Evolutionary conservation across 2,329 filamentous ascomycete genomes (phyloP).

Genomic region (Aureobasidium sp.): DNA sequence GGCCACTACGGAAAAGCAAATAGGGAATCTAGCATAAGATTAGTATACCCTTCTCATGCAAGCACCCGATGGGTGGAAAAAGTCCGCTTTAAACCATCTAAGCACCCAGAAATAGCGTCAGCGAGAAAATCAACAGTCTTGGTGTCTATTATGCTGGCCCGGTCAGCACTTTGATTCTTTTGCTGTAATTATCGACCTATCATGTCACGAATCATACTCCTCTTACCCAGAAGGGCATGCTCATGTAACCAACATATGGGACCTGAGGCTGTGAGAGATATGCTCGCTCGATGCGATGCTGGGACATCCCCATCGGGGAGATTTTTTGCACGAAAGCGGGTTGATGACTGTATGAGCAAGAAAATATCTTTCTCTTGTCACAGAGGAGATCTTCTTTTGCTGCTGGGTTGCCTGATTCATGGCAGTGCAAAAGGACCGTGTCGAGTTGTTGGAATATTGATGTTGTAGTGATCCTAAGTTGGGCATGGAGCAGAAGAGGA

Average conservation of each 20-base stretch:
- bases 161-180: constrained; percentile 1
- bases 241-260: no score
- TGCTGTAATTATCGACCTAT: constrained; percentile 1
- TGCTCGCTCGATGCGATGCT: not conserved
- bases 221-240: no score
- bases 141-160: not conserved
- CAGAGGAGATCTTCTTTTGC: not conserved
- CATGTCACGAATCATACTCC: not conserved
- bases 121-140: no score
- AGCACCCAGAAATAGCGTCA: no score
- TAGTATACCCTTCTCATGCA: no score
- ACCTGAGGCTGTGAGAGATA: not conserved
- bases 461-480: no score
- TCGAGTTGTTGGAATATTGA: not conserved
- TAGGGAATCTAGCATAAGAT: not conserved
- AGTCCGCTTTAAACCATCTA: no score
- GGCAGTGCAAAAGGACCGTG: not conserved
- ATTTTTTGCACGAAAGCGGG: no score
- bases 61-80: constrained; percentile 2
- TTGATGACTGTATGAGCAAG: not conserved
- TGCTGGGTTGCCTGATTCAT: not conserved
- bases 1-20: no score
- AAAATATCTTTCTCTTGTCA: not conserved
- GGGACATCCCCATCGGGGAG: not conserved
- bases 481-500: no score